A percentile compares a stretch with the other conserved stretches of the same genome.
These are phyloP conservation scores for Chaetomium olivaceum DNA, from an alignment of 2,329 filamentous ascomycete species.

Conservation along the genomic window DNA sequence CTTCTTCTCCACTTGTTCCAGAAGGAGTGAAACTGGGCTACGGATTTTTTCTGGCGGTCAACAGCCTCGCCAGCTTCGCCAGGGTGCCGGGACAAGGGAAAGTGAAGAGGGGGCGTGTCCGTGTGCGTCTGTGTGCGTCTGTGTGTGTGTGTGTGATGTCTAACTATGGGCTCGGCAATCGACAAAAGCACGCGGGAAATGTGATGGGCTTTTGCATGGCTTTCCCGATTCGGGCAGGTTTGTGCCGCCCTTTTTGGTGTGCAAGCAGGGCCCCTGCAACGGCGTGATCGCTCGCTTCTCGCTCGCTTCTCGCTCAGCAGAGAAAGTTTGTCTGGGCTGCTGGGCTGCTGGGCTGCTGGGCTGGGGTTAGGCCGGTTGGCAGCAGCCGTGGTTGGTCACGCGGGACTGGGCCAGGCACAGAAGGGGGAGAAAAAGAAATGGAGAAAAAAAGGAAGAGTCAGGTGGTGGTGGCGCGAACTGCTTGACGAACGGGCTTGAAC, in stretches of 20 bases:
- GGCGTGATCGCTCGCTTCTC: neutral
- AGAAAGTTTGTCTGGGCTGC: neutral
- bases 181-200: conserved; percentile 2
- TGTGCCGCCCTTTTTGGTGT: neutral
- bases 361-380: neutral
- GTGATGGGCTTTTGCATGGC: neutral
- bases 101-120: too few species aligned
- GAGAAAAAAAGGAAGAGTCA: neutral
- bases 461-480: neutral
- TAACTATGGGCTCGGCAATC: conserved; percentile 1
- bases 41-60: conserved; percentile 1
- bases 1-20: neutral
- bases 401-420: neutral
- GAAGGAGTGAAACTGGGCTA: neutral
- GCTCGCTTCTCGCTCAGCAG: too few species aligned
- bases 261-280: neutral
- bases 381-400: neutral
- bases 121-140: neutral
- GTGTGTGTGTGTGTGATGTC: neutral
- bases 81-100: neutral
- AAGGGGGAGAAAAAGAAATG: neutral
- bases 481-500: too few species aligned
- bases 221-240: neutral
- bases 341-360: too few species aligned
- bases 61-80: neutral